These are phyloP conservation scores for Trametes sanguinea DNA, from an alignment of 768 basidiomycete genomes.

Conservation along the genomic window DNA sequence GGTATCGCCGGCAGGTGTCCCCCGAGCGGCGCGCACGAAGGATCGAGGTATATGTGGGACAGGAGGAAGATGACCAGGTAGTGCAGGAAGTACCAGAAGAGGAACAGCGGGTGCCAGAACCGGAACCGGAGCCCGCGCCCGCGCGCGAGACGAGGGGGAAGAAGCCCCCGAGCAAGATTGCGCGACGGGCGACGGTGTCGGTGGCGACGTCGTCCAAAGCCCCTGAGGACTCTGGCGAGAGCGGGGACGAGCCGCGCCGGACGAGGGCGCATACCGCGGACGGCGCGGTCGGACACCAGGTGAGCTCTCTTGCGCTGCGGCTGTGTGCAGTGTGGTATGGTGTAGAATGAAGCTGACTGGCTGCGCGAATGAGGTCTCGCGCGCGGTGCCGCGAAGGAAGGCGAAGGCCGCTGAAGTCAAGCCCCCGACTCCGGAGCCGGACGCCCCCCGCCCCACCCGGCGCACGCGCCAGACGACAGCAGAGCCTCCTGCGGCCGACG, in stretches of 20 bases:
- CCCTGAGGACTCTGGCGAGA: conserved; percentile 6
- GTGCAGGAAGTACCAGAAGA: conserved; percentile 11
- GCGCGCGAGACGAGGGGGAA: conserved; percentile 5
- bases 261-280: conserved; percentile 28
- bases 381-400: conserved; percentile 4
- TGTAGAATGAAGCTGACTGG: background rate
- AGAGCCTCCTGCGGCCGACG: conserved; percentile 2
- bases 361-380: background rate
- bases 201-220: conserved; percentile 16
- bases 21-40: conserved; percentile 10
- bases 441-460: conserved; percentile 20
- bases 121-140: conserved; percentile 1
- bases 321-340: background rate
- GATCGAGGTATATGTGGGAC: background rate
- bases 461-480: conserved; percentile 29
- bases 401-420: conserved; percentile 4
- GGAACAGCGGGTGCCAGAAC: conserved; percentile 17
- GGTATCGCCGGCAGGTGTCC: conserved; percentile 23
- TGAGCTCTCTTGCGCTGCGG: background rate
- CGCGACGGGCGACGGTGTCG: conserved; percentile 16
- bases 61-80: background rate
- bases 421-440: conserved; percentile 3
- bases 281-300: conserved; percentile 23
- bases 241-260: conserved; percentile 17
- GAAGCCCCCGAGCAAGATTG: conserved; percentile 7